These are phyloP conservation scores for Fusarium sambucinum DNA, from an alignment of 2,329 filamentous ascomycete genomes.

Conservation along the genomic window DNA sequence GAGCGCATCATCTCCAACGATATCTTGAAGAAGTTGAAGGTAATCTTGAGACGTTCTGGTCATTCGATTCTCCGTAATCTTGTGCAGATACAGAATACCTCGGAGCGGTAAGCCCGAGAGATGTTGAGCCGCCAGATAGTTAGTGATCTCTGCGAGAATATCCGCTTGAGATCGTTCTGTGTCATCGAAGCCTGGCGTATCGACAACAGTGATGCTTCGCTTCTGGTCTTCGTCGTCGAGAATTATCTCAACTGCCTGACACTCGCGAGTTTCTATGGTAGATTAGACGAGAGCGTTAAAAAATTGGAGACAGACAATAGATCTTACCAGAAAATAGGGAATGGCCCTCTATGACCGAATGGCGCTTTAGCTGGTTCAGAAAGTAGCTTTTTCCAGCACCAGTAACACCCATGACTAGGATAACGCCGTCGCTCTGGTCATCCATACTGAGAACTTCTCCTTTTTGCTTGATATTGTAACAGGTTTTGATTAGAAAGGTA, in stretches of 20 bases:
- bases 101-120: no score
- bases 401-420: slow-evolving; percentile 2
- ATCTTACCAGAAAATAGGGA: background rate
- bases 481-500: background rate
- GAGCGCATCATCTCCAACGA: no score
- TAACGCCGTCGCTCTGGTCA: background rate
- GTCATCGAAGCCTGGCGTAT: slow-evolving; percentile 4
- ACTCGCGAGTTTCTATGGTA: background rate
- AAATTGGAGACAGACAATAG: rapidly evolving
- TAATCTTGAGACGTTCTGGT: no score
- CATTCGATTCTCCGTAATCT: no score
- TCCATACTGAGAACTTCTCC: background rate
- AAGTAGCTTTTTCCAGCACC: slow-evolving; percentile 8
- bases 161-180: background rate
- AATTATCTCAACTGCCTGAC: background rate
- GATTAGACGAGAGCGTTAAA: rapidly evolving
- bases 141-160: background rate
- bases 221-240: background rate
- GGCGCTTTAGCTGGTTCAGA: background rate
- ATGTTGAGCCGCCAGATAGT: background rate
- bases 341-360: background rate
- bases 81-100: no score
- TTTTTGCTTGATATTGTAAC: background rate
- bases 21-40: no score
- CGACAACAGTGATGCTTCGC: slow-evolving; percentile 1